phyloP scores from a whole-genome alignment of 768 basidiomycete species.

The Leccinellum albellum region DNA sequence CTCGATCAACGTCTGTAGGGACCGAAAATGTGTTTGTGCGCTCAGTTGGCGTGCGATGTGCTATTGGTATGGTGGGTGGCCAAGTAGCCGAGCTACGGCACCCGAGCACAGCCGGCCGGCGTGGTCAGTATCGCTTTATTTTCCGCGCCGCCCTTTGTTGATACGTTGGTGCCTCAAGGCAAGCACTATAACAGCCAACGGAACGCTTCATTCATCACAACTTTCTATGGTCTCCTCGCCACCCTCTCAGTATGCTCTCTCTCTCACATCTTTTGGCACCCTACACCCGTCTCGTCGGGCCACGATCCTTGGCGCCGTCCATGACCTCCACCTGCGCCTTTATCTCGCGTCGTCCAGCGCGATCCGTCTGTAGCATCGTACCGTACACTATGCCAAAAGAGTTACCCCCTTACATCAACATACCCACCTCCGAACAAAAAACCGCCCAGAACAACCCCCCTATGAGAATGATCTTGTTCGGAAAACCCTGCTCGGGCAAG shows the following conservation, averaged over 20 bases:
- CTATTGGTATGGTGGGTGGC: neutral
- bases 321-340: neutral
- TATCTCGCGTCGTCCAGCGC: constrained; percentile 1
- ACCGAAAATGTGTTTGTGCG: neutral
- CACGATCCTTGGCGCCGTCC: constrained; percentile 4
- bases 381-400: constrained; percentile 32
- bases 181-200: constrained; percentile 11
- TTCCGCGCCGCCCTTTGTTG: constrained; percentile 11
- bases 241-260: neutral
- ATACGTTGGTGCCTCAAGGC: constrained; percentile 16
- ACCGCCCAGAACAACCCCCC: constrained; percentile 24
- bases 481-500: constrained; percentile 70
- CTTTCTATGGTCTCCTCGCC: neutral
- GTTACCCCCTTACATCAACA: constrained; percentile 48
- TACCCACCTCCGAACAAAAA: constrained; percentile 18
- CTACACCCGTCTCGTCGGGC: neutral
- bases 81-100: neutral
- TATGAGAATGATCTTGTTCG: constrained; percentile 50
- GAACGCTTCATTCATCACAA: neutral
- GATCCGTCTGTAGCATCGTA: constrained; percentile 19
- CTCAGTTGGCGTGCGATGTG: neutral
- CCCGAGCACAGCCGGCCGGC: constrained; percentile 6
- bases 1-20: neutral
- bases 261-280: constrained; percentile 1
- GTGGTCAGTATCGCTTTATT: neutral